Base-by-base conservation (phyloP, 768 basidiomycete species). In the Termitomyces sp. region DNA sequence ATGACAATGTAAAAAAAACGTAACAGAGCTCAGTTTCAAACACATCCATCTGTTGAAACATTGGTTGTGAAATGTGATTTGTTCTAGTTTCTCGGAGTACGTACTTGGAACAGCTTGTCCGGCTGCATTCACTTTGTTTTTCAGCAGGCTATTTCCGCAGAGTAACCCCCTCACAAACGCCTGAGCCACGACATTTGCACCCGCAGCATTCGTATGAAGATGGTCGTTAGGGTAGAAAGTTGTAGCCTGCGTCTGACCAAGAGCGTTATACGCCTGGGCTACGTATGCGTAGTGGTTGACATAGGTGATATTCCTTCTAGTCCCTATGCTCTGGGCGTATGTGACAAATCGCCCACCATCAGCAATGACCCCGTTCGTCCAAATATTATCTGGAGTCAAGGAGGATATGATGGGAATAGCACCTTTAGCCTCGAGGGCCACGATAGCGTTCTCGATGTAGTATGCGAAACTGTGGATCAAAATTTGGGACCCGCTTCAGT, bases 201-300 rank as follows among this genome's bases (percentile, higher is more conserved):
- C 79, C 12, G 71, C 65, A 5, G 72, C 63, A 9, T 66, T 66
- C 1, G 77, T 80, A 57, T 80, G 78, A 3, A 75, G 76, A 56
- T 79, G 76, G 42, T 81, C 78, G 43, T 70, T 65, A 1, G 78
- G 78, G 56, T 70, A 81, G 51, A 62, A 81, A 0, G 73, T 66
- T 31, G 67, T 68, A 7, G 71, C 67, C 22, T 63, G 56, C 13
- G 71, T 65, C 57, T 75, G 62, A 11, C 79, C 78, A 11, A 78
- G 63, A 22, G 63, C 63, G 23, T 76, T 60, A 58, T 74, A 79
- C 16, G 71, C 70, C 43, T 77, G 70, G 2, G 76, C 74, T 15
- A 75, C 72, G 55, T 78, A 78, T 35, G 61, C 69, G 55, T 72
- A 79, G 58, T 81, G 80, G 61, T 80, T 69, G 23, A 80, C 64